These are phyloP conservation scores for Trametes versicolor DNA, from an alignment of 1,284 basidiomycete genomes.

Conservation along the genomic window DNA sequence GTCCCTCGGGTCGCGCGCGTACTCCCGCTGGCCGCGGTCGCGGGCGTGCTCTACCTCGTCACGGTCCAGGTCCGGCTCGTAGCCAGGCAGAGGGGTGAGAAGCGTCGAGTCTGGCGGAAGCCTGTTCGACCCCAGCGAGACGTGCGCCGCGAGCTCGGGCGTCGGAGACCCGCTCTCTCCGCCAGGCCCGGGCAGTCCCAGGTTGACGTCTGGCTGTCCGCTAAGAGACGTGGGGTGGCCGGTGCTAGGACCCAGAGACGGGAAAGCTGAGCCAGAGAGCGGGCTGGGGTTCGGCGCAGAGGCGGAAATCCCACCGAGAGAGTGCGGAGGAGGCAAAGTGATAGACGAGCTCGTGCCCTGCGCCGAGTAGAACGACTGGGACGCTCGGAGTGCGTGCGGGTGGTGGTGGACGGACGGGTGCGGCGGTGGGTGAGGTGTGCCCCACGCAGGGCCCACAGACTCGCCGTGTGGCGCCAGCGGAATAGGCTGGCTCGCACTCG, in stretches of 20 bases:
- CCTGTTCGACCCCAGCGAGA: constrained; percentile 45
- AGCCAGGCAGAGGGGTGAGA: constrained; percentile 59
- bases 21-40: constrained; percentile 14
- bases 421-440: constrained; percentile 16
- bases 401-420: constrained; percentile 14
- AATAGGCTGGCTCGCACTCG: constrained; percentile 8
- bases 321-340: constrained; percentile 31
- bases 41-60: constrained; percentile 21
- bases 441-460: constrained; percentile 27
- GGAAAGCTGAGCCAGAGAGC: constrained; percentile 29
- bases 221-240: constrained; percentile 16
- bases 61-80: constrained; percentile 43
- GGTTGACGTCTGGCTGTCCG: constrained; percentile 8
- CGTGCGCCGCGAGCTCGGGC: constrained; percentile 38
- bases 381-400: constrained; percentile 24
- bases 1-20: constrained; percentile 1
- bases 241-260: constrained; percentile 25
- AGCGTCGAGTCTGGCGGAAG: constrained; percentile 60
- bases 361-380: constrained; percentile 32
- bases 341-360: constrained; percentile 19
- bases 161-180: constrained; percentile 31
- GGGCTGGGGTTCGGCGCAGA: constrained; percentile 34
- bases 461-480: constrained; percentile 27
- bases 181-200: constrained; percentile 19
- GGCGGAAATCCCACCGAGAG: constrained; percentile 25